These are phyloP conservation scores for Umbelopsis sp. DNA, from an alignment of 192 early-diverging fungal genomes.

Conservation along the genomic window DNA sequence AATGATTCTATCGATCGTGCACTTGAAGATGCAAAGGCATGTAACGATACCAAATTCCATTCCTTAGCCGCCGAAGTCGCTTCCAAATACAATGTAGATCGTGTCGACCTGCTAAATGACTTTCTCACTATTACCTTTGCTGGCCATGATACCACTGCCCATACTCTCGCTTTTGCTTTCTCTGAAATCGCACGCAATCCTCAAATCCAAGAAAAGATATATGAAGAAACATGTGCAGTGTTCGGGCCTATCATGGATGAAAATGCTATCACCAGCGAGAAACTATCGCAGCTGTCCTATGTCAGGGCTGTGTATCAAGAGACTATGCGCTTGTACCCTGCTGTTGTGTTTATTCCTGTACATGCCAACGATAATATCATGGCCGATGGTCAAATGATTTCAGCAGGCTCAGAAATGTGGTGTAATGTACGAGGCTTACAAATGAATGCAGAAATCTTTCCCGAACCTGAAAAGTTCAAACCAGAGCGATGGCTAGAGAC, in stretches of 20 bases:
- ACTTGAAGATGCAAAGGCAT: neutral
- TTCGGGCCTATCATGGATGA: conserved; percentile 32
- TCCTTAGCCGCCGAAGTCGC: conserved; percentile 27
- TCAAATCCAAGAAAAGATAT: conserved; percentile 44
- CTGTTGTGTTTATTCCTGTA: conserved; percentile 34
- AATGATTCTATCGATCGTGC: conserved; percentile 23
- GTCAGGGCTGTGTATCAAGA: conserved; percentile 38
- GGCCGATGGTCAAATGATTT: conserved; percentile 31
- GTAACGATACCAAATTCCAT: neutral
- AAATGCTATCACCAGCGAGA: conserved; percentile 27
- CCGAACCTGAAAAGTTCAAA: conserved; percentile 37
- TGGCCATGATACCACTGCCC: conserved; percentile 57
- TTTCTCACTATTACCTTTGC: conserved; percentile 57
- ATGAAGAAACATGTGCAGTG: conserved; percentile 38
- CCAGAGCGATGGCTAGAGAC: conserved; percentile 32
- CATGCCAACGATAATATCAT: conserved; percentile 30
- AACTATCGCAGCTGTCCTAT: conserved; percentile 31
- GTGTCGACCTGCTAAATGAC: conserved; percentile 46
- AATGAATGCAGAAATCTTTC: conserved; percentile 40
- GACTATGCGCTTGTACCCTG: conserved; percentile 42
- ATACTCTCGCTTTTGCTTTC: conserved; percentile 47
- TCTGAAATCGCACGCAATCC: conserved; percentile 47
- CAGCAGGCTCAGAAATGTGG: conserved; percentile 33
- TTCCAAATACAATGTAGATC: conserved; percentile 24
- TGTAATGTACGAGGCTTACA: conserved; percentile 40